These are phyloP conservation scores for Aleurites moluccanus DNA, from an alignment of 441 rosid species.

Conservation along the genomic window DNA sequence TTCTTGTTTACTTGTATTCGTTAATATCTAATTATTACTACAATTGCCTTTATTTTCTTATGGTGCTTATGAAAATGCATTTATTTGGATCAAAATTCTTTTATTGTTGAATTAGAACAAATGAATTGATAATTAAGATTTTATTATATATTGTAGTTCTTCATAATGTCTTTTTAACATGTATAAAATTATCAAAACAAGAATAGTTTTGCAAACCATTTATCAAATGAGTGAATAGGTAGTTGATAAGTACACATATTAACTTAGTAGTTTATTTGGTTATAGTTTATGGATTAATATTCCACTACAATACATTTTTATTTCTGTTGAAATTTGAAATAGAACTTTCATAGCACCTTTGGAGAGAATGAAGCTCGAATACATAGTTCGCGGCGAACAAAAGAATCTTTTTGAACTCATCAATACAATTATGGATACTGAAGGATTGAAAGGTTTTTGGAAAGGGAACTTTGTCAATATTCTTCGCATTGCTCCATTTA, in stretches of 20 bases:
- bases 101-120: slow-evolving; percentile 4
- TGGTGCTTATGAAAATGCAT: background rate
- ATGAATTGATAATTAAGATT: background rate
- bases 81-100: too few relatives aligned
- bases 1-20: background rate
- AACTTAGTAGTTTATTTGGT: background rate
- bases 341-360: slow-evolving; percentile 91
- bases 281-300: background rate
- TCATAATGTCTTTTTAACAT: too few relatives aligned
- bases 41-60: background rate
- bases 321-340: slow-evolving; percentile 27
- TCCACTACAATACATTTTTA: background rate
- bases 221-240: too few relatives aligned
- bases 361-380: slow-evolving; percentile 89
- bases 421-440: slow-evolving; percentile 52
- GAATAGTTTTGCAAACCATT: too few relatives aligned
- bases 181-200: too few relatives aligned
- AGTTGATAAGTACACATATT: too few relatives aligned
- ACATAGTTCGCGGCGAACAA: slow-evolving; percentile 75
- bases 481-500: slow-evolving; percentile 91
- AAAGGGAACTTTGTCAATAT: slow-evolving; percentile 89
- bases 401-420: slow-evolving; percentile 55
- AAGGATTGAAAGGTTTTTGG: slow-evolving; percentile 91
- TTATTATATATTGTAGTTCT: too few relatives aligned
- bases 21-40: background rate